A percentile compares a stretch with the other conserved stretches of the same genome.
phyloP scores from a whole-genome alignment of 2,329 filamentous ascomycete genomes.

The Botryosphaeria dothidea region DNA sequence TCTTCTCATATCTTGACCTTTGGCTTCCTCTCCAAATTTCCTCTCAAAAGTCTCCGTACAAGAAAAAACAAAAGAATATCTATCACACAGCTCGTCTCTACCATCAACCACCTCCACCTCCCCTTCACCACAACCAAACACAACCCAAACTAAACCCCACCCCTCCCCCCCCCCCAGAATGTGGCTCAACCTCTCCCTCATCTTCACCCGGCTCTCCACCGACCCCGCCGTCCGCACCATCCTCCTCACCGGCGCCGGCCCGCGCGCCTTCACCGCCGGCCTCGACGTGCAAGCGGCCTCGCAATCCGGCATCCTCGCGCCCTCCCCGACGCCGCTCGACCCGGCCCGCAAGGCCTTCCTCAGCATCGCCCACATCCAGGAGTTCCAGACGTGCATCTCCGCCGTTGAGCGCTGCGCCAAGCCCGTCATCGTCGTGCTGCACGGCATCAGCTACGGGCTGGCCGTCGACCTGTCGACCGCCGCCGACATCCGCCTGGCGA shows the following conservation, averaged over 20 bases:
- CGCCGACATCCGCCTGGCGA: constrained; percentile 69
- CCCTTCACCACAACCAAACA: too few relatives aligned
- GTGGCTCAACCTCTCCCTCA: constrained; percentile 76
- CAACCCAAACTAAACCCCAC: neutral
- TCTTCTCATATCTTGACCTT: too few relatives aligned
- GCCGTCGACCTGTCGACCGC: constrained; percentile 59
- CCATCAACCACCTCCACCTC: too few relatives aligned
- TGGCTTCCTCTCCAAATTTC: too few relatives aligned
- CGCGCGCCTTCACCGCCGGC: constrained; percentile 81
- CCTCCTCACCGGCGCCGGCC: constrained; percentile 77
- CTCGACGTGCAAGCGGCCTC: constrained; percentile 77
- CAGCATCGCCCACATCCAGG: constrained; percentile 65
- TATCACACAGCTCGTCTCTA: too few relatives aligned
- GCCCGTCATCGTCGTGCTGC: constrained; percentile 35
- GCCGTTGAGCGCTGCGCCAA: constrained; percentile 87
- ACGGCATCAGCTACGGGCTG: constrained; percentile 39
- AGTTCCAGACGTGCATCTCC: constrained; percentile 79
- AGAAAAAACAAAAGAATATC: too few relatives aligned
- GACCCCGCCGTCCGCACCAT: constrained; percentile 75
- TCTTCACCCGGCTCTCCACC: constrained; percentile 72
- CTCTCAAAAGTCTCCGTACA: too few relatives aligned
- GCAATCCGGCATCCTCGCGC: constrained; percentile 49
- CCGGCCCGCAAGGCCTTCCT: constrained; percentile 1
- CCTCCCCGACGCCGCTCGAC: constrained; percentile 20
- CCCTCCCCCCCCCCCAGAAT: constrained; percentile 53